Evolutionary conservation across 371 early-diverging fungal genomes (phyloP).

Genomic region (Rhizopus sp.): DNA sequence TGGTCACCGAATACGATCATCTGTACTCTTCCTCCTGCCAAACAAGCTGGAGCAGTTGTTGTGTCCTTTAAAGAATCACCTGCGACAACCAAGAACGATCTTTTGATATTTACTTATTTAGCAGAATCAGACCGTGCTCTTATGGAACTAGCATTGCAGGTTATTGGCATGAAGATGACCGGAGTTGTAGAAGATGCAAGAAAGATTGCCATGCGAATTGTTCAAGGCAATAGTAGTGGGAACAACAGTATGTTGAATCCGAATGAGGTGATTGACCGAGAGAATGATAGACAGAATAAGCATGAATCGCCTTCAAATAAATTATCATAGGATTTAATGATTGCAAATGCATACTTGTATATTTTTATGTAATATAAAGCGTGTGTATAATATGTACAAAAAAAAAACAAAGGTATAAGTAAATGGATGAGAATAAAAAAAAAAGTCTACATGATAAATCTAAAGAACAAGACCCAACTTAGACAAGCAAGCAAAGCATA

Average conservation of each 20-base stretch:
- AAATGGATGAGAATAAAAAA: background rate
- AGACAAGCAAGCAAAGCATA: conserved; percentile 33
- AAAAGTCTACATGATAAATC: conserved; percentile 14
- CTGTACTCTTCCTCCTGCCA: conserved; percentile 81
- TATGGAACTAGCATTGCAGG: conserved; percentile 87
- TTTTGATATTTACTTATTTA: conserved; percentile 62
- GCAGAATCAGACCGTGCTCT: conserved; percentile 83
- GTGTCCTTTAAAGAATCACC: conserved; percentile 74
- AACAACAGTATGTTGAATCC: background rate
- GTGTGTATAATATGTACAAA: background rate
- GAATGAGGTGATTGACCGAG: background rate
- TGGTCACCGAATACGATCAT: conserved; percentile 81
- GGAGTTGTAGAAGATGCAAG: conserved; percentile 76
- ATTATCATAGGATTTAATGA: too few species aligned
- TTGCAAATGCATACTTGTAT: background rate
- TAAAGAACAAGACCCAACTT: conserved; percentile 52
- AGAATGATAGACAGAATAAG: background rate
- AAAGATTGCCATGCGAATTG: conserved; percentile 76
- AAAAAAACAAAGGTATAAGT: background rate
- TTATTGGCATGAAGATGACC: conserved; percentile 83
- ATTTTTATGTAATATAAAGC: background rate
- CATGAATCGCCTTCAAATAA: too few species aligned
- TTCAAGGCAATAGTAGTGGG: conserved; percentile 45
- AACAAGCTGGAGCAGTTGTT: conserved; percentile 75
- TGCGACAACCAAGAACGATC: conserved; percentile 46